Percentiles rank a stretch among this genome's conserved stretches.
These are phyloP conservation scores for Bolboschoenus planiculmis DNA, from an alignment of 176 grass and related monocot genomes.

Conservation along the genomic window DNA sequence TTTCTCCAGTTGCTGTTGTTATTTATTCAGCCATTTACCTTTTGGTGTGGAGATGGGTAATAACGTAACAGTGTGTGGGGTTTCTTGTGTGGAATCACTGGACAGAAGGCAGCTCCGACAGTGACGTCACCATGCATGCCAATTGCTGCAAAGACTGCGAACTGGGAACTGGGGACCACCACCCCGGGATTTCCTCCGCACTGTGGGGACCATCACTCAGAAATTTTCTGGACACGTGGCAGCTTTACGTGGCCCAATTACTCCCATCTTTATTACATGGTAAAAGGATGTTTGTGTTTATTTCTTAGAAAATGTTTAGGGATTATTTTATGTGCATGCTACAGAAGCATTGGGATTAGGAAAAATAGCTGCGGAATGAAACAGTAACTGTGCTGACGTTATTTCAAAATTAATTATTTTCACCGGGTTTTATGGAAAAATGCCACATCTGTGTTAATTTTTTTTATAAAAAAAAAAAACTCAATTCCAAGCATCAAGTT, in stretches of 20 bases:
- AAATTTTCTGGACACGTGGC: background rate
- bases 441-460: background rate
- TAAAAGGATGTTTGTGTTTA: background rate
- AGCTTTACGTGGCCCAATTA: slow-evolving; percentile 3
- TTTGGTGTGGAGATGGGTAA: too few relatives aligned
- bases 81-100: background rate
- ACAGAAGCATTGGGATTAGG: background rate
- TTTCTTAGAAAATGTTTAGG: background rate
- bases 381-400: background rate
- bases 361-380: background rate
- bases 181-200: slow-evolving; percentile 10
- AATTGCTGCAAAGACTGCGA: background rate
- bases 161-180: background rate
- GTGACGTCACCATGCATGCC: slow-evolving; percentile 26
- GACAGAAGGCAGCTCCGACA: background rate
- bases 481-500: background rate
- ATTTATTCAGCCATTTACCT: too few relatives aligned
- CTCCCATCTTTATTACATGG: background rate
- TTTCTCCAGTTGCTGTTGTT: too few relatives aligned
- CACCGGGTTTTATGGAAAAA: background rate
- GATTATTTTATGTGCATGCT: slow-evolving; percentile 4
- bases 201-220: background rate
- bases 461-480: background rate
- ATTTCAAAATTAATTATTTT: background rate
- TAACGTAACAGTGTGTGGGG: too few relatives aligned